These are phyloP conservation scores for Atractiella rhizophila DNA, from an alignment of 768 basidiomycete genomes.

Conservation along the genomic window DNA sequence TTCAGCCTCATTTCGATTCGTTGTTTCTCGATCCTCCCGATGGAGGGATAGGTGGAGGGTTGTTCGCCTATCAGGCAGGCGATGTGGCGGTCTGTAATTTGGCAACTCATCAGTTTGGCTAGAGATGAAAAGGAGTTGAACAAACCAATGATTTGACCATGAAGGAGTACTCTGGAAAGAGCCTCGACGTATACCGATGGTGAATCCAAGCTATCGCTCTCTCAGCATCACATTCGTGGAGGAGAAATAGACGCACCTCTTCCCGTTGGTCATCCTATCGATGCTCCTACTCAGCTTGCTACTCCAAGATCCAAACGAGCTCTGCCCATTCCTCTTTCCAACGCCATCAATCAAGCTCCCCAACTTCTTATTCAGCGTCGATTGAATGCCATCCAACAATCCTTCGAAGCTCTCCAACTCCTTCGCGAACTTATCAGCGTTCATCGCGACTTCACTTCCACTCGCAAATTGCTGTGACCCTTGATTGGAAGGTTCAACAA, in stretches of 20 bases:
- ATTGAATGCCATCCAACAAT: slow-evolving; percentile 33
- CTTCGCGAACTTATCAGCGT: slow-evolving; percentile 58
- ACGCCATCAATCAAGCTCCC: slow-evolving; percentile 39
- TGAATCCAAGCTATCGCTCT: slow-evolving; percentile 44
- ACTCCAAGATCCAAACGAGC: slow-evolving; percentile 13
- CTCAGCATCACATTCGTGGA: not conserved
- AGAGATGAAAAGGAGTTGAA: not conserved
- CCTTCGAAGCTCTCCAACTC: slow-evolving; percentile 74
- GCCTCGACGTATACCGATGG: slow-evolving; percentile 59
- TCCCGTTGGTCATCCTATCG: slow-evolving; percentile 14
- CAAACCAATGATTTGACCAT: slow-evolving; percentile 39
- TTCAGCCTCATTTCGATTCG: slow-evolving; percentile 49
- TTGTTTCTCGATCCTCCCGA: too few species aligned
- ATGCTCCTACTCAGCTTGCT: slow-evolving; percentile 12
- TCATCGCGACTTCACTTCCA: slow-evolving; percentile 23
- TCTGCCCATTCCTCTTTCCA: slow-evolving; percentile 46
- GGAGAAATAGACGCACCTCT: slow-evolving; percentile 8
- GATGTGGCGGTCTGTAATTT: not conserved
- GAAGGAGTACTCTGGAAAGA: slow-evolving; percentile 43
- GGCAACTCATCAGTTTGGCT: not conserved
- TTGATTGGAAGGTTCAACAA: slow-evolving; percentile 5
- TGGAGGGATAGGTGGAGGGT: slow-evolving; percentile 43
- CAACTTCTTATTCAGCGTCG: slow-evolving; percentile 15
- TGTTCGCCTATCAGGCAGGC: slow-evolving; percentile 31
- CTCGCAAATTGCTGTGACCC: slow-evolving; percentile 1